Conservation (phyloP, 495 filamentous ascomycete species). For the Annulohypoxylon bovei region DNA sequence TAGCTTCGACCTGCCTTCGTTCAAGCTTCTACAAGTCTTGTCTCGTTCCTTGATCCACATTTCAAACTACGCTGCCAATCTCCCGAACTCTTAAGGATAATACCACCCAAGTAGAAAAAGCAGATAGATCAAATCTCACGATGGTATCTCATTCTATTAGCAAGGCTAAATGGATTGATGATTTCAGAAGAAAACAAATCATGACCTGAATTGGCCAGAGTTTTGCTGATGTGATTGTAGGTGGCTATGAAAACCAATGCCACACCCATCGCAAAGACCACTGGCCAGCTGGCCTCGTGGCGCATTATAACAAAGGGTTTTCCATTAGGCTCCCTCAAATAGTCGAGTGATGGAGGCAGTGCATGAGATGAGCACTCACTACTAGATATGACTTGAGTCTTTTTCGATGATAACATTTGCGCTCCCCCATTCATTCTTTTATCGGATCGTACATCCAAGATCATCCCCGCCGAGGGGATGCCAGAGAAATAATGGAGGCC, state of each 20-base stretch:
- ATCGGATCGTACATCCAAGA: neutral
- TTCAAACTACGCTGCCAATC: neutral
- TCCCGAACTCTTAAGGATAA: neutral
- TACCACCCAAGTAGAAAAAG: neutral
- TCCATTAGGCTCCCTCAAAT: neutral
- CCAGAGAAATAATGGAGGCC: constrained; percentile 39
- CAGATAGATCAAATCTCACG: neutral
- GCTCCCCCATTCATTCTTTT: neutral
- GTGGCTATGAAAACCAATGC: constrained; percentile 1
- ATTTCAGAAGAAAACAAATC: neutral
- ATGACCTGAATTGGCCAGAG: no score
- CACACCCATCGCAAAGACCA: neutral
- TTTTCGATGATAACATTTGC: neutral
- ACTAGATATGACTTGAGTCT: neutral
- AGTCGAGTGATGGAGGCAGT: neutral
- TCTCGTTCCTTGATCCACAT: constrained; percentile 17
- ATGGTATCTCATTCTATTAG: no score
- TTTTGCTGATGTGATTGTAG: neutral
- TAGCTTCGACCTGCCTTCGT: constrained; percentile 34
- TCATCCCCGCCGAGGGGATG: neutral
- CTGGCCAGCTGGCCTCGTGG: neutral
- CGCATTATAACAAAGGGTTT: neutral
- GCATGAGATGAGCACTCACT: neutral
- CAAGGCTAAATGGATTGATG: neutral
- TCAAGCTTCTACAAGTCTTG: constrained; percentile 26